Conservation (phyloP, 1,139 yeast genomes). For the Pichia sp. region DNA sequence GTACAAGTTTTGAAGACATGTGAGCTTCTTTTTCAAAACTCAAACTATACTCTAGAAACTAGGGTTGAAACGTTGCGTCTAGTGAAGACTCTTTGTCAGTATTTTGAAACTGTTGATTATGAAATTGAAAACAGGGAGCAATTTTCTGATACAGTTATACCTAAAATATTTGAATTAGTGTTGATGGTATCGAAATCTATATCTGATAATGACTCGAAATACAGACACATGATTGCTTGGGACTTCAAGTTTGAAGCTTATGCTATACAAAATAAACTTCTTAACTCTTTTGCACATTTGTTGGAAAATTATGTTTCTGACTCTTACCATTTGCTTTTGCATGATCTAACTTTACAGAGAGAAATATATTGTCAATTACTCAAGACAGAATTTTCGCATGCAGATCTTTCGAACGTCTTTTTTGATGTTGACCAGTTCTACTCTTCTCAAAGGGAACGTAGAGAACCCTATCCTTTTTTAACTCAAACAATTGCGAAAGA, state of each 20-base stretch:
- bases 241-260: slow-evolving; percentile 23
- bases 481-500: slow-evolving; percentile 17
- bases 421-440: slow-evolving; percentile 19
- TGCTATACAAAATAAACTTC: slow-evolving; percentile 17
- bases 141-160: slow-evolving; percentile 21
- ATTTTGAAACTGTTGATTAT: slow-evolving; percentile 46
- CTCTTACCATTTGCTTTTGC: slow-evolving; percentile 12
- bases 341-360: slow-evolving; percentile 17
- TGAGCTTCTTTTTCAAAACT: slow-evolving; percentile 33
- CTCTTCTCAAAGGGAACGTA: slow-evolving; percentile 20
- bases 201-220: slow-evolving; percentile 3
- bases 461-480: slow-evolving; percentile 21
- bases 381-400: neutral
- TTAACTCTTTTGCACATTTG: slow-evolving; percentile 18
- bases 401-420: slow-evolving; percentile 12
- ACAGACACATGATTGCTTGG: slow-evolving; percentile 15
- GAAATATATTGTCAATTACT: slow-evolving; percentile 17
- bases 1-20: slow-evolving; percentile 43
- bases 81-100: slow-evolving; percentile 45
- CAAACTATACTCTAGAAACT: slow-evolving; percentile 26
- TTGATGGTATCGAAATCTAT: slow-evolving; percentile 4
- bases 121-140: slow-evolving; percentile 16
- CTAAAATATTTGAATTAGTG: slow-evolving; percentile 18
- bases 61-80: slow-evolving; percentile 46
- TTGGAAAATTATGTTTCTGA: slow-evolving; percentile 11